Conservation (phyloP, 306 rosid species). For the Rosa rugosa region DNA sequence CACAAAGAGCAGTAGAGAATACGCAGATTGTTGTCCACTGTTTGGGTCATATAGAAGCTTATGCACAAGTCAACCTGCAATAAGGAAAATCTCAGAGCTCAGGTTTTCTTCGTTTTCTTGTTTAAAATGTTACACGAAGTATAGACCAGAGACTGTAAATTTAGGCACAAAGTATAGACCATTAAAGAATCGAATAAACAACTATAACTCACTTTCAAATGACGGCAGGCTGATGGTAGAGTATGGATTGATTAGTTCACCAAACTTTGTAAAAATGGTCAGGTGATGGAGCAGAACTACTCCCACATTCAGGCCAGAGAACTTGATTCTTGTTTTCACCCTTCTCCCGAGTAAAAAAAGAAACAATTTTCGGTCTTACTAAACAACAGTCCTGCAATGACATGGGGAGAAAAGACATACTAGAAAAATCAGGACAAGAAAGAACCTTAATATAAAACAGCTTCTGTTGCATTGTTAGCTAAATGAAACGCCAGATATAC, state of each 20-base stretch:
- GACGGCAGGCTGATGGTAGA: no score
- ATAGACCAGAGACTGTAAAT: background rate
- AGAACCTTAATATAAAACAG: background rate
- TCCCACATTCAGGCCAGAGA: background rate
- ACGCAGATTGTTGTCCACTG: background rate
- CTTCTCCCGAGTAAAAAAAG: background rate
- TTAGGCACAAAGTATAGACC: no score
- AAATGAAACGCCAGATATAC: background rate
- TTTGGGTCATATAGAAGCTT: background rate
- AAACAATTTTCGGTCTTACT: background rate
- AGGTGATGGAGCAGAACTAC: background rate
- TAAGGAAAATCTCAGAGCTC: background rate
- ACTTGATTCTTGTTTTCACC: background rate
- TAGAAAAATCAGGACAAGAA: background rate
- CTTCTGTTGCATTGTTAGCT: background rate
- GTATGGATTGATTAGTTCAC: background rate
- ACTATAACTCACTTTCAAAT: background rate
- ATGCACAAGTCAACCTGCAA: slow-evolving; percentile 1
- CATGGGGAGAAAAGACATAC: background rate
- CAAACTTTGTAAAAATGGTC: background rate
- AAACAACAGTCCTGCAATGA: background rate
- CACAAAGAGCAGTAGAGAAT: background rate
- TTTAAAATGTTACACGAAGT: background rate
- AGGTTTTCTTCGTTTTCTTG: background rate
- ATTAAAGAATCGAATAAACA: background rate